A percentile compares a stretch with the other conserved stretches of the same genome.
Conservation (phyloP, 331 rosid species). For the Ulmus americana region DNA sequence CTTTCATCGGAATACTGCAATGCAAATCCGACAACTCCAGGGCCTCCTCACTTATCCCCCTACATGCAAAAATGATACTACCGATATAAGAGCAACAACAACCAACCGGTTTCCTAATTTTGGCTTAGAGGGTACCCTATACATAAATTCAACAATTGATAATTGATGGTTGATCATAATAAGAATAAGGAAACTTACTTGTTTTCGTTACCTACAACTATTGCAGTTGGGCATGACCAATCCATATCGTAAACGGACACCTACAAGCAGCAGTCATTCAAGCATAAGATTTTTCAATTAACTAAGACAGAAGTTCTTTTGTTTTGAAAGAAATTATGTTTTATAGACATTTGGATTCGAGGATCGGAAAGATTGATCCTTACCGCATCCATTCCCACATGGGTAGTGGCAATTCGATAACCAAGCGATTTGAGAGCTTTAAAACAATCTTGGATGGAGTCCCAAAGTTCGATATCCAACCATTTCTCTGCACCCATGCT, state of each 20-base stretch:
- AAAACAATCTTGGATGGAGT: constrained; percentile 66
- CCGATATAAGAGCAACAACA: no score
- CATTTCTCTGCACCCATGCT: constrained; percentile 99
- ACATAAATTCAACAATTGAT: no score
- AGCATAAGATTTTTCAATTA: no score
- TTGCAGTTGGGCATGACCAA: constrained; percentile 90
- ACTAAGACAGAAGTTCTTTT: no score
- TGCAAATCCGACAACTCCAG: constrained; percentile 72
- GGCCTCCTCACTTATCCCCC: constrained; percentile 86
- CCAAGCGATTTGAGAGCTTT: constrained; percentile 63
- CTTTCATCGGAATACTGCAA: constrained; percentile 87
- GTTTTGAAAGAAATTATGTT: constrained; percentile 1
- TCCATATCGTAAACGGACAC: constrained; percentile 73
- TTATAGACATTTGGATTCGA: not conserved
- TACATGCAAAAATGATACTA: constrained; percentile 25
- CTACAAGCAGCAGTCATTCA: constrained; percentile 33
- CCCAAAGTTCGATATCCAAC: constrained; percentile 97
- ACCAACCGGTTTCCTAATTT: no score
- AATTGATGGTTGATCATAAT: no score
- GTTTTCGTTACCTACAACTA: constrained; percentile 87
- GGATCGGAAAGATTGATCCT: constrained; percentile 5
- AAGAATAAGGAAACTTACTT: constrained; percentile 41
- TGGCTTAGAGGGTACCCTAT: no score
- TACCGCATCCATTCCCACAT: constrained; percentile 77
- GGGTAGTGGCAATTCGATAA: constrained; percentile 84